phyloP scores from a whole-genome alignment of 495 filamentous ascomycete genomes.

The Aspergillus egyptiacus region DNA sequence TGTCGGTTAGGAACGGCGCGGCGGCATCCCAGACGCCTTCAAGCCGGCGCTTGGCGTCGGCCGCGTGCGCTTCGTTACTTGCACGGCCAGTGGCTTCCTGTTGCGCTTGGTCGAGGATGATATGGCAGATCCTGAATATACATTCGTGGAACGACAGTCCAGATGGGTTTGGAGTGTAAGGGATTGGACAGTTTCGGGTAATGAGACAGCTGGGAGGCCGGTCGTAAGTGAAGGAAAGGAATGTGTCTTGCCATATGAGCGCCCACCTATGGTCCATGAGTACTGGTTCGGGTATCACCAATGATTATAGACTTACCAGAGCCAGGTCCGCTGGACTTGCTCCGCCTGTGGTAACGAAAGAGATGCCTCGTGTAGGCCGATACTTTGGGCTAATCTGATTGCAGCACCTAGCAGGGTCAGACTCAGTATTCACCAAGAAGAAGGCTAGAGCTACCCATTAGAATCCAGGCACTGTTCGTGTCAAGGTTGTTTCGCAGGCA shows the following conservation, averaged over 20 bases:
- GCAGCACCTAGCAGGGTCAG: constrained; percentile 33
- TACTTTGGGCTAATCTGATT: constrained; percentile 41
- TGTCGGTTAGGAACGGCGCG: constrained; percentile 39
- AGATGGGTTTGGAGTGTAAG: constrained; percentile 26
- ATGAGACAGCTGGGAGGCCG: constrained; percentile 30
- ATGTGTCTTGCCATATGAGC: constrained; percentile 49
- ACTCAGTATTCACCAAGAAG: not conserved
- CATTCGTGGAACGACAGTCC: constrained; percentile 17
- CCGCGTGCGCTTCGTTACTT: constrained; percentile 25
- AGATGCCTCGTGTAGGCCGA: constrained; percentile 42
- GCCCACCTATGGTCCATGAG: constrained; percentile 29
- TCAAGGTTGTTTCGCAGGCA: constrained; percentile 49
- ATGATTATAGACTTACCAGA: constrained; percentile 12
- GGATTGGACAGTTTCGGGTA: constrained; percentile 30
- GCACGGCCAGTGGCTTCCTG: constrained; percentile 2
- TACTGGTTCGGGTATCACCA: not conserved
- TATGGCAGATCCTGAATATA: constrained; percentile 35
- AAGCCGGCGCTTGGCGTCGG: constrained; percentile 33
- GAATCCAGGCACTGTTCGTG: constrained; percentile 46
- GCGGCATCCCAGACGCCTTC: constrained; percentile 35
- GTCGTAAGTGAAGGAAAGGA: constrained; percentile 48
- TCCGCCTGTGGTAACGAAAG: constrained; percentile 25
- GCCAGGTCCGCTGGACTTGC: constrained; percentile 12
- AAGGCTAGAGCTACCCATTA: constrained; percentile 30
- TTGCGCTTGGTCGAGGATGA: constrained; percentile 23